Percentiles rank a stretch among this genome's conserved stretches.
phyloP scores from a whole-genome alignment of 2,329 filamentous ascomycete genomes.

The Penicillium palitans region DNA sequence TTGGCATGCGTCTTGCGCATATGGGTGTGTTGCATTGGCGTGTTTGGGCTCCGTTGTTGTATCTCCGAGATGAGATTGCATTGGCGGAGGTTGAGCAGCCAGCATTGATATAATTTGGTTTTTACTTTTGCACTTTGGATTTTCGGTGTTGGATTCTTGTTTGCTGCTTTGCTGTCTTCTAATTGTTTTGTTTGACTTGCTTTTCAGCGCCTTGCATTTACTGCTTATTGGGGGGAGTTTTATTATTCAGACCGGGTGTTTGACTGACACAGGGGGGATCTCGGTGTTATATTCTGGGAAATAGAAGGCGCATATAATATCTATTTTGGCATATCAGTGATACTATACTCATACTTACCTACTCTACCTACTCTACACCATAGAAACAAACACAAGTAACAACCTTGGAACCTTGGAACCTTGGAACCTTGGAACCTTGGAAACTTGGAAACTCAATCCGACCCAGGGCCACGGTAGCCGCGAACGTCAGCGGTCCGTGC shows the following conservation, averaged over 20 bases:
- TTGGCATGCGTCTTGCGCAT: conserved; percentile 77
- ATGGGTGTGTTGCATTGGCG: conserved; percentile 86
- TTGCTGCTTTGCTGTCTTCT: background rate
- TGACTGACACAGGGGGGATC: background rate
- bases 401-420: background rate
- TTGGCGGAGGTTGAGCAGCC: conserved; percentile 13
- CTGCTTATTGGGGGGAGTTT: conserved; percentile 4
- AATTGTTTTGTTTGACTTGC: conserved; percentile 14
- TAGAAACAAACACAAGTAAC: too few relatives aligned
- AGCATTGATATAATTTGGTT: conserved; percentile 16
- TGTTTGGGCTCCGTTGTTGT: conserved; percentile 78
- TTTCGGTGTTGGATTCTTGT: conserved; percentile 2
- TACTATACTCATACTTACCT: too few relatives aligned
- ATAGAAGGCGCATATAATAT: conserved; percentile 10
- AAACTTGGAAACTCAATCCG: background rate
- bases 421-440: background rate
- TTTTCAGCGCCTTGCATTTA: conserved; percentile 22
- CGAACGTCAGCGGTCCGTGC: conserved; percentile 14
- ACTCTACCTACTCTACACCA: too few relatives aligned
- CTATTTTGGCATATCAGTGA: too few relatives aligned
- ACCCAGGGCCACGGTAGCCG: background rate
- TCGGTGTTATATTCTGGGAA: conserved; percentile 9
- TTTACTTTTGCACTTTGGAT: background rate
- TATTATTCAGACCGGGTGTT: conserved; percentile 1
- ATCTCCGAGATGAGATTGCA: conserved; percentile 45